Conservation (phyloP, 2,329 filamentous ascomycete genomes). For the Fusarium beomiforme region DNA sequence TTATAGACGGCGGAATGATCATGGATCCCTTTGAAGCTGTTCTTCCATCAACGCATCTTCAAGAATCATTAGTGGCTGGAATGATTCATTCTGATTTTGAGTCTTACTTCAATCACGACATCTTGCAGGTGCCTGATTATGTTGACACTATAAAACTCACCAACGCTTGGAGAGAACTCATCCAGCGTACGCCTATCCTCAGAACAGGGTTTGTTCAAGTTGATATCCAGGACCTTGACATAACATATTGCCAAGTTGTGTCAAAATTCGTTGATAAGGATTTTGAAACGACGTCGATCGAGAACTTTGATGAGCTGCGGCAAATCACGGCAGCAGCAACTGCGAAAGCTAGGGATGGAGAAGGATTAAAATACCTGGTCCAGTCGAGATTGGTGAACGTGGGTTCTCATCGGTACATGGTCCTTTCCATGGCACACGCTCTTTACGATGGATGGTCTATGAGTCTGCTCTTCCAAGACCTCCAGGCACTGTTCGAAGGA, state of each 20-base stretch:
- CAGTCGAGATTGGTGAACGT: conserved; percentile 58
- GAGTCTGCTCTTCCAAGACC: conserved; percentile 75
- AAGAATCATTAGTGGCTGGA: conserved; percentile 86
- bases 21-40: conserved; percentile 63
- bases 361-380: conserved; percentile 55
- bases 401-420: conserved; percentile 53
- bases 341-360: conserved; percentile 47
- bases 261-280: conserved; percentile 36
- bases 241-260: conserved; percentile 62
- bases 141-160: conserved; percentile 67
- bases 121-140: conserved; percentile 67
- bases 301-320: conserved; percentile 47
- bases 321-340: conserved; percentile 51
- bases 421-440: conserved; percentile 84
- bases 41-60: conserved; percentile 81
- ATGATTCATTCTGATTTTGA: conserved; percentile 80
- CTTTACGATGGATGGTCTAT: conserved; percentile 93
- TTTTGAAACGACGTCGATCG: conserved; percentile 40
- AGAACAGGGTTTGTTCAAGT: conserved; percentile 78
- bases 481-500: conserved; percentile 71
- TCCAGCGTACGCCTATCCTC: conserved; percentile 73
- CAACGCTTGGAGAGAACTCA: conserved; percentile 69
- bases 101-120: conserved; percentile 87
- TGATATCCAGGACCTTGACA: conserved; percentile 65
- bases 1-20: conserved; percentile 47